These are phyloP conservation scores for Candida stauntonica DNA, from an alignment of 805 yeast genomes.

Conservation along the genomic window DNA sequence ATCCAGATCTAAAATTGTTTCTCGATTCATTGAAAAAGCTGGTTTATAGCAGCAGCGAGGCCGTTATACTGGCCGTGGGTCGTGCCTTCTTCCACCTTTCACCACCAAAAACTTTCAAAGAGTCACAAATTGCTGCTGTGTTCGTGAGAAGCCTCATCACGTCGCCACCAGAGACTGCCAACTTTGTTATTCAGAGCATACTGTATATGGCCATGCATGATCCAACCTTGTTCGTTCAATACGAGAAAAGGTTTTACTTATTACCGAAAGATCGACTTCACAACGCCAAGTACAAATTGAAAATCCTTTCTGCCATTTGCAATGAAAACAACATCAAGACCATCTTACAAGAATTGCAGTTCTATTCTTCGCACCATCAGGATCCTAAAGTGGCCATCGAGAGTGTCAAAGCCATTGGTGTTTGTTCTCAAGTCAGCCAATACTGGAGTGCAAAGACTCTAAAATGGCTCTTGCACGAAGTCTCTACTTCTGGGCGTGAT, in stretches of 20 bases:
- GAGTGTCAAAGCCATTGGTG: constrained; percentile 59
- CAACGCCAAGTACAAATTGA: constrained; percentile 51
- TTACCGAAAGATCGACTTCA: constrained; percentile 47
- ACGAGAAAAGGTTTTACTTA: constrained; percentile 48
- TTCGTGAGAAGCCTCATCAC: constrained; percentile 40
- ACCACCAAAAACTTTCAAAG: constrained; percentile 48
- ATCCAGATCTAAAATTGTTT: constrained; percentile 56
- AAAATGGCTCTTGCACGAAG: constrained; percentile 57
- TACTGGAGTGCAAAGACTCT: constrained; percentile 53
- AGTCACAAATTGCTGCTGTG: constrained; percentile 45
- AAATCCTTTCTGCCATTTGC: constrained; percentile 55
- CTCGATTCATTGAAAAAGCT: constrained; percentile 43
- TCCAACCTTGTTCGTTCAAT: constrained; percentile 32
- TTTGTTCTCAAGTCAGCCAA: constrained; percentile 46
- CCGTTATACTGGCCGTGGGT: constrained; percentile 58
- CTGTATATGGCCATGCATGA: constrained; percentile 35
- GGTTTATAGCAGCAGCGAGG: constrained; percentile 47
- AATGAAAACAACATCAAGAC: constrained; percentile 45
- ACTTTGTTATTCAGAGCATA: constrained; percentile 45
- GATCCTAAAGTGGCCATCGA: constrained; percentile 32
- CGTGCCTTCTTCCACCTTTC: constrained; percentile 55
- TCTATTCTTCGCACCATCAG: constrained; percentile 38
- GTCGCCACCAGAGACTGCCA: constrained; percentile 32
- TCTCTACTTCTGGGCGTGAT: constrained; percentile 29
- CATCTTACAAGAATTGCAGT: constrained; percentile 60